phyloP scores from a whole-genome alignment of 2,329 filamentous ascomycete genomes.

The Apiospora saccharicola region DNA sequence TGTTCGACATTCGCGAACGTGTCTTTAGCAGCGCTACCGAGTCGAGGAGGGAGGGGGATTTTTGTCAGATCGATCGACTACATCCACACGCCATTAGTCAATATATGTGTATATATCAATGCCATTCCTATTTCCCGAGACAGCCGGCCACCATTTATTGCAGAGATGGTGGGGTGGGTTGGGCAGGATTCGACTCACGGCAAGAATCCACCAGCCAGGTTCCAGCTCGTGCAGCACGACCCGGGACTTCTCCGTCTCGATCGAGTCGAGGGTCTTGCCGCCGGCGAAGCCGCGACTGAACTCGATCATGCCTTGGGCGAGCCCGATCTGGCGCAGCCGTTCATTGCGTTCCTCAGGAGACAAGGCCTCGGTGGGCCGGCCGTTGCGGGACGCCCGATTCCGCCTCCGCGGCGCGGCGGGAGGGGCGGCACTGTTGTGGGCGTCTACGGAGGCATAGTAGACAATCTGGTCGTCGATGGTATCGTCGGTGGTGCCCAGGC shows the following conservation, averaged over 20 bases:
- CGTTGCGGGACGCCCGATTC: slow-evolving; percentile 47
- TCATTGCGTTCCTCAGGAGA: slow-evolving; percentile 79
- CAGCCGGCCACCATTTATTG: background rate
- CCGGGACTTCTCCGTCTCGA: slow-evolving; percentile 90
- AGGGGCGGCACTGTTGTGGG: slow-evolving; percentile 50
- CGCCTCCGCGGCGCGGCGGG: slow-evolving; percentile 47
- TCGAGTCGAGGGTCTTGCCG: slow-evolving; percentile 77
- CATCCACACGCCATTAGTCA: slow-evolving; percentile 2
- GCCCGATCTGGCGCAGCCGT: slow-evolving; percentile 87
- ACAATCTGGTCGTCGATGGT: slow-evolving; percentile 84
- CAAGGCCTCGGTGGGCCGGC: slow-evolving; percentile 51
- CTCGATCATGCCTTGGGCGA: slow-evolving; percentile 95
- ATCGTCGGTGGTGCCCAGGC: slow-evolving; percentile 67
- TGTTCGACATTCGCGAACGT: slow-evolving; percentile 69
- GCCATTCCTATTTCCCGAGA: background rate
- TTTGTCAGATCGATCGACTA: slow-evolving; percentile 85
- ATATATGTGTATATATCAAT: slow-evolving; percentile 27
- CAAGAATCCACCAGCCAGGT: slow-evolving; percentile 92
- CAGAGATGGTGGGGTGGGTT: background rate
- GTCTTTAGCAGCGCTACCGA: slow-evolving; percentile 46
- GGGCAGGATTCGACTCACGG: slow-evolving; percentile 62
- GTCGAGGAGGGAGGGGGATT: slow-evolving; percentile 65
- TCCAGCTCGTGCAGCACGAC: slow-evolving; percentile 89
- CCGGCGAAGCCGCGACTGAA: slow-evolving; percentile 90
- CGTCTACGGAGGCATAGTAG: slow-evolving; percentile 79